These are phyloP conservation scores for Fusarium denticulatum DNA, from an alignment of 2,329 filamentous ascomycete genomes.

Conservation along the genomic window DNA sequence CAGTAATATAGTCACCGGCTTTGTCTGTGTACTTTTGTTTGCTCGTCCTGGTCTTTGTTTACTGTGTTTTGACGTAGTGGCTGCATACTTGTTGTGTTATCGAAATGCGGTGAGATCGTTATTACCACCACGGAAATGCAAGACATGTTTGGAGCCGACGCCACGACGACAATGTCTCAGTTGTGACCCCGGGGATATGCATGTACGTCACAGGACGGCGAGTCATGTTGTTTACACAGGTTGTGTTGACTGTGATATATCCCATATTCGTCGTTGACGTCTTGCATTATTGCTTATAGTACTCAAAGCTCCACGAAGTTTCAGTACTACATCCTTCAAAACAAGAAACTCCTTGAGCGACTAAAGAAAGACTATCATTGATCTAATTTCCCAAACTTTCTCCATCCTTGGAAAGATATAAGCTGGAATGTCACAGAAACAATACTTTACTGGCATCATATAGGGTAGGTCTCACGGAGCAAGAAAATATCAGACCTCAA, in stretches of 20 bases:
- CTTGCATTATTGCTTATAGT: neutral
- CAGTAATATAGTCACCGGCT: neutral
- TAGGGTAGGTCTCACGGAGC: neutral
- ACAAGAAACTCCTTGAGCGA: accelerated
- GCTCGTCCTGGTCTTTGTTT: neutral
- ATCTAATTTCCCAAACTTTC: accelerated
- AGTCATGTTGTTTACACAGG: neutral
- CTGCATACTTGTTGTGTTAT: neutral
- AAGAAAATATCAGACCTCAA: neutral
- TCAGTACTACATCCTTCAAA: neutral
- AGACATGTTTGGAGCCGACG: constrained; percentile 14
- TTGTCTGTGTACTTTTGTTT: neutral
- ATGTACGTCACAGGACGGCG: neutral
- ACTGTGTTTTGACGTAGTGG: neutral
- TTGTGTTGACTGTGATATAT: neutral
- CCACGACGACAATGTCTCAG: constrained; percentile 3
- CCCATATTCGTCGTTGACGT: too few relatives aligned
- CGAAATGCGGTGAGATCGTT: constrained; percentile 11
- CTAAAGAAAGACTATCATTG: neutral
- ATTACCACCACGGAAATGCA: neutral
- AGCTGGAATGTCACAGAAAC: neutral
- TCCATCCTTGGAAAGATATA: neutral
- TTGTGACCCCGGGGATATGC: neutral
- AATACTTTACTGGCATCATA: neutral
- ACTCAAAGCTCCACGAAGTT: too few relatives aligned